Percentiles rank a stretch among this genome's conserved stretches.
Conservation (phyloP, 345 rosid genomes). For the Kandelia obovata region DNA sequence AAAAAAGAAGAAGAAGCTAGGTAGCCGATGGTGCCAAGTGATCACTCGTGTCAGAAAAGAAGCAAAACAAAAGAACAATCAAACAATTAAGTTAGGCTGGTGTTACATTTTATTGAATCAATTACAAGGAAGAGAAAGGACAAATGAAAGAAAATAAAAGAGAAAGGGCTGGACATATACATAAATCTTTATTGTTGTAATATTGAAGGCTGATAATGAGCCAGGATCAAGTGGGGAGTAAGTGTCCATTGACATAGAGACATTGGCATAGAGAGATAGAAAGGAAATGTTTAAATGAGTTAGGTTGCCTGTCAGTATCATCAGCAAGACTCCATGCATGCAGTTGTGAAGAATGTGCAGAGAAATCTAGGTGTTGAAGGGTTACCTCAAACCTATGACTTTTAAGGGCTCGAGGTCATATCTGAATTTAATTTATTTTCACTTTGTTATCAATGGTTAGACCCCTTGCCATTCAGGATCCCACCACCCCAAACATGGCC, state of each 20-base stretch:
- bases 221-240: neutral
- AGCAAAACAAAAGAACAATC: neutral
- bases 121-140: neutral
- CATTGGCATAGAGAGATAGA: slow-evolving; percentile 6
- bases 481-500: slow-evolving; percentile 1
- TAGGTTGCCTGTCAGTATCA: slow-evolving; percentile 27
- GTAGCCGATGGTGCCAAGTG: too few species aligned
- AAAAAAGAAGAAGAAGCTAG: too few species aligned
- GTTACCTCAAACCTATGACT: neutral
- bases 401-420: slow-evolving; percentile 5
- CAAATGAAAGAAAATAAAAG: slow-evolving; percentile 2
- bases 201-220: slow-evolving; percentile 14
- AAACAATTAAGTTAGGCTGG: neutral
- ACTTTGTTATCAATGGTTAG: neutral
- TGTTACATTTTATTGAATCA: neutral
- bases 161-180: neutral
- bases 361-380: neutral
- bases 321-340: neutral
- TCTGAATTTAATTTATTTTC: neutral
- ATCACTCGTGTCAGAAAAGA: too few species aligned
- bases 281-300: slow-evolving; percentile 12
- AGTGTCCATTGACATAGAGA: slow-evolving; percentile 17
- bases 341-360: slow-evolving; percentile 12
- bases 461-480: slow-evolving; percentile 5
- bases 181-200: neutral